phyloP scores from a whole-genome alignment of 768 basidiomycete species.

The Porpolomopsis calyptriformis region DNA sequence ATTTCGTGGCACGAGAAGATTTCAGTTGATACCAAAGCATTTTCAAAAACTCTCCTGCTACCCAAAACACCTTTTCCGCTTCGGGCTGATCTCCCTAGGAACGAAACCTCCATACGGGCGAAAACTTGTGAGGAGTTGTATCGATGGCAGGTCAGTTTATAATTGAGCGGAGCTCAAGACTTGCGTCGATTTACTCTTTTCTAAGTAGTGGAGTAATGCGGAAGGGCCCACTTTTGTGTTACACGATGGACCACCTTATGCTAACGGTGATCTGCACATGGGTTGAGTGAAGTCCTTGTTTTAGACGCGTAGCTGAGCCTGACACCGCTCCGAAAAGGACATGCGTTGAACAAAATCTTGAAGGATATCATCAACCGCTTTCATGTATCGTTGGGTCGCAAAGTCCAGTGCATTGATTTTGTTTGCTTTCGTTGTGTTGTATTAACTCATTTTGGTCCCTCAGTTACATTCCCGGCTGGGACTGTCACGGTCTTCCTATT shows the following conservation, averaged over 20 bases:
- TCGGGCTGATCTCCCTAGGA: slow-evolving; percentile 52
- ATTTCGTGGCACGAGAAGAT: background rate
- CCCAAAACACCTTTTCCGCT: slow-evolving; percentile 77
- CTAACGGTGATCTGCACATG: slow-evolving; percentile 93
- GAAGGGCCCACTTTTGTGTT: slow-evolving; percentile 68
- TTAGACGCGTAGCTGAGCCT: background rate
- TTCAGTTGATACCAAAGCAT: slow-evolving; percentile 25
- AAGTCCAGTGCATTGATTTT: slow-evolving; percentile 52
- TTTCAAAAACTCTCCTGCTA: slow-evolving; percentile 56
- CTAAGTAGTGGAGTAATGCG: slow-evolving; percentile 49
- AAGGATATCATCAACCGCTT: slow-evolving; percentile 95
- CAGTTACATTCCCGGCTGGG: slow-evolving; percentile 94
- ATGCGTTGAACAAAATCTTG: slow-evolving; percentile 90
- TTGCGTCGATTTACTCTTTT: slow-evolving; percentile 3
- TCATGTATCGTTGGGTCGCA: slow-evolving; percentile 63
- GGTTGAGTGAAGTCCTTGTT: slow-evolving; percentile 36
- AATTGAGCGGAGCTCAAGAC: background rate
- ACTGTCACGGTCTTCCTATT: slow-evolving; percentile 95
- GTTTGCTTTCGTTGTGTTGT: background rate
- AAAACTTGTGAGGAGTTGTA: slow-evolving; percentile 71
- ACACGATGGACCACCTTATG: slow-evolving; percentile 96
- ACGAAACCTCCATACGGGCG: slow-evolving; percentile 45
- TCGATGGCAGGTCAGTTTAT: slow-evolving; percentile 53
- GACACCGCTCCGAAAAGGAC: slow-evolving; percentile 42
- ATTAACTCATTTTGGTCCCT: background rate